Conservation (phyloP, 805 yeast species). For the Kodamaea fukazawae region DNA sequence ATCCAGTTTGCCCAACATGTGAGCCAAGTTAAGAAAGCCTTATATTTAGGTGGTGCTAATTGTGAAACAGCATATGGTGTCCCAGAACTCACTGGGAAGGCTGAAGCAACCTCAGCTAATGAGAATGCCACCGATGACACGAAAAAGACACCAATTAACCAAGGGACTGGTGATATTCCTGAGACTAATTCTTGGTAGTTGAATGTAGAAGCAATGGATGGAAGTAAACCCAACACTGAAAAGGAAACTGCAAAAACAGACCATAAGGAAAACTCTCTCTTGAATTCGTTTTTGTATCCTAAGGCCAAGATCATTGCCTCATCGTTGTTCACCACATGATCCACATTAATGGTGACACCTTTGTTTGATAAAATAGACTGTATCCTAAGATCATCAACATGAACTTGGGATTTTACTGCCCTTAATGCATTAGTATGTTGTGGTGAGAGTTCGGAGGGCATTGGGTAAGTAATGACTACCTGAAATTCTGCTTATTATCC, state of each 20-base stretch:
- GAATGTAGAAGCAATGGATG: slow-evolving; percentile 63
- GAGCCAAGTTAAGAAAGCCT: slow-evolving; percentile 57
- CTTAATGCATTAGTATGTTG: slow-evolving; percentile 1
- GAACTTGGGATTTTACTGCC: slow-evolving; percentile 21
- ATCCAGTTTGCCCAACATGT: slow-evolving; percentile 66
- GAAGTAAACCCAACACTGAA: slow-evolving; percentile 61
- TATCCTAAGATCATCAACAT: slow-evolving; percentile 37
- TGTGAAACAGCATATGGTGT: slow-evolving; percentile 67
- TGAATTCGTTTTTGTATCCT: slow-evolving; percentile 63
- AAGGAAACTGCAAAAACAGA: slow-evolving; percentile 63
- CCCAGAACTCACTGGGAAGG: slow-evolving; percentile 68
- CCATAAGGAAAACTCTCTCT: slow-evolving; percentile 55
- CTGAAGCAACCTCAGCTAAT: slow-evolving; percentile 63
- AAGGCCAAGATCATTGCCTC: slow-evolving; percentile 55
- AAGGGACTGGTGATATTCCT: slow-evolving; percentile 61
- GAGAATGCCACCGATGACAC: slow-evolving; percentile 57
- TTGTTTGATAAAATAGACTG: slow-evolving; percentile 39
- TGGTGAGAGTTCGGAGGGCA: too few relatives aligned
- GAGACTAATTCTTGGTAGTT: slow-evolving; percentile 58
- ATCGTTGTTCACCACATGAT: slow-evolving; percentile 47
- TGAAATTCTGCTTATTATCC: too few relatives aligned
- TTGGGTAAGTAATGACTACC: too few relatives aligned
- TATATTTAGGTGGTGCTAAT: slow-evolving; percentile 53
- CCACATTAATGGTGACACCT: slow-evolving; percentile 41
- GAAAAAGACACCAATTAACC: slow-evolving; percentile 56